Percentiles rank a stretch among this genome's conserved stretches.
These are phyloP conservation scores for Sporothrix variecibatus DNA, from an alignment of 2,329 filamentous ascomycete species.

Conservation along the genomic window DNA sequence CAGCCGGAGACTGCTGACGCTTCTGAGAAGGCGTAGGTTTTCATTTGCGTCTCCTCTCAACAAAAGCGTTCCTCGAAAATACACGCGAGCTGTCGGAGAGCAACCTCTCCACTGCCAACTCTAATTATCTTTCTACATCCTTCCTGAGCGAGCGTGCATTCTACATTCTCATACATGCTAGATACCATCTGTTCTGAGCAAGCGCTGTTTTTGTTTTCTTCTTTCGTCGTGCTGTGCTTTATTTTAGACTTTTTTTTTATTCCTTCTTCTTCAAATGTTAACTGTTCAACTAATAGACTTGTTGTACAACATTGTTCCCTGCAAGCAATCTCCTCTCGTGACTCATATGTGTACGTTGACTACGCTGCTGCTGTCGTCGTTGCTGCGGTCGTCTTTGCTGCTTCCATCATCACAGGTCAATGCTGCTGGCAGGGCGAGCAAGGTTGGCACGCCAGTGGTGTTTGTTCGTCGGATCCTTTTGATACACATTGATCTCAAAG, in stretches of 20 bases:
- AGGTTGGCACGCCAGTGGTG: constrained; percentile 50
- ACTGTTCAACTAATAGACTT: too few relatives aligned
- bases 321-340: too few relatives aligned
- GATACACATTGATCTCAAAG: constrained; percentile 52
- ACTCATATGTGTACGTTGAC: too few relatives aligned
- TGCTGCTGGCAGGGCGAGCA: constrained; percentile 43
- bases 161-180: not conserved
- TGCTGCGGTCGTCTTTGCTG: too few relatives aligned
- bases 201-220: not conserved
- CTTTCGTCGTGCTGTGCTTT: too few relatives aligned
- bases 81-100: not conserved
- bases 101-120: not conserved
- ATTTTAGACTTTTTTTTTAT: too few relatives aligned
- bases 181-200: not conserved
- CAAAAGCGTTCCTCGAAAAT: too few relatives aligned
- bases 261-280: too few relatives aligned
- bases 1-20: not conserved
- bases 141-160: not conserved
- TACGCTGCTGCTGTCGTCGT: too few relatives aligned
- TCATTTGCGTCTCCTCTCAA: not conserved
- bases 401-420: constrained; percentile 39
- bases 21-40: not conserved
- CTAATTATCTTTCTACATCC: not conserved
- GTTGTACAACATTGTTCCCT: too few relatives aligned
- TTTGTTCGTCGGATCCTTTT: constrained; percentile 48